Conservation (phyloP, 352 stramenopile species). For the Phytophthora macrochlamydospora region DNA sequence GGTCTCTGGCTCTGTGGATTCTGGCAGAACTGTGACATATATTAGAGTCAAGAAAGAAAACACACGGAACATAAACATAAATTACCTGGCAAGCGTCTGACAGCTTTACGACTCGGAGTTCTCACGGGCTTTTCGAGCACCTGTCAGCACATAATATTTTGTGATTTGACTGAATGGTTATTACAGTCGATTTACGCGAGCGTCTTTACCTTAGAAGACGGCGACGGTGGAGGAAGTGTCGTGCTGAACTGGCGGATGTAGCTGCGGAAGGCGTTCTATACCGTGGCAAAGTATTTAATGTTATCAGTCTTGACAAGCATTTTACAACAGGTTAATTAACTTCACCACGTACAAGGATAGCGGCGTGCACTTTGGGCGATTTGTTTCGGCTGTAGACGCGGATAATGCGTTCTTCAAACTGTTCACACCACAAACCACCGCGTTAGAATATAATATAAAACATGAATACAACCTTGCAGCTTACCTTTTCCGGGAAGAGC, state of each 20-base stretch:
- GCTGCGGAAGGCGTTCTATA: constrained; percentile 61
- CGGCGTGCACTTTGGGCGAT: constrained; percentile 50
- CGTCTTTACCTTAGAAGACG: constrained; percentile 63
- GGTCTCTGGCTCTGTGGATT: constrained; percentile 10
- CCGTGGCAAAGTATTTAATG: not conserved
- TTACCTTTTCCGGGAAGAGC: constrained; percentile 85
- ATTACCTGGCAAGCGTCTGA: constrained; percentile 30
- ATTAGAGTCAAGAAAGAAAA: not conserved
- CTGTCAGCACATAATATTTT: constrained; percentile 8
- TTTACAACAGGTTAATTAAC: not conserved
- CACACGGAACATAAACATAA: not conserved
- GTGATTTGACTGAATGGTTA: not conserved
- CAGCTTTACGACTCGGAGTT: constrained; percentile 19
- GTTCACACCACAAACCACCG: not conserved
- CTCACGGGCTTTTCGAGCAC: not conserved
- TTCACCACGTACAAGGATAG: constrained; percentile 53
- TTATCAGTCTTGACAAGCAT: not conserved
- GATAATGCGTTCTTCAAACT: constrained; percentile 87
- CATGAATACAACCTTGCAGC: not conserved
- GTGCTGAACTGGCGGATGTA: constrained; percentile 71
- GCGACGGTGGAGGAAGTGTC: constrained; percentile 66
- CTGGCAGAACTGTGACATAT: constrained; percentile 2
- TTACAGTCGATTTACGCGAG: not conserved
- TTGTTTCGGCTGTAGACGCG: constrained; percentile 76
- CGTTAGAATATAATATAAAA: not conserved